Evolutionary conservation across 192 early-diverging fungal species (phyloP).

Genomic region (Entomortierella parvispora): DNA sequence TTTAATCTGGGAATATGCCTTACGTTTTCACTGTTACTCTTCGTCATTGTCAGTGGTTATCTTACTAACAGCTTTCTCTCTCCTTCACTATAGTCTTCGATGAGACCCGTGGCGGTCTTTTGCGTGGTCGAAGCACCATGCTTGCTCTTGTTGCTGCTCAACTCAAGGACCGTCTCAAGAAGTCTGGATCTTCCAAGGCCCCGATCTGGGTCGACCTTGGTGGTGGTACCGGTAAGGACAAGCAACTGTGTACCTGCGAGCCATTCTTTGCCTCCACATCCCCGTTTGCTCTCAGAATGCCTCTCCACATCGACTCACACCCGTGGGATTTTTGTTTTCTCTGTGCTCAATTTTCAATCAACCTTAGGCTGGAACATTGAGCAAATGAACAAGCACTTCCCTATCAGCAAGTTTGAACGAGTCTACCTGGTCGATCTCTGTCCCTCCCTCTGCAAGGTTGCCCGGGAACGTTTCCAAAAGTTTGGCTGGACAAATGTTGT

Average conservation of each 20-base stretch:
- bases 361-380: conserved; percentile 74
- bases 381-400: conserved; percentile 79
- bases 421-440: conserved; percentile 88
- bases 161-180: conserved; percentile 55
- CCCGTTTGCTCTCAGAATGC: too few relatives aligned
- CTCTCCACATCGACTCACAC: too few relatives aligned
- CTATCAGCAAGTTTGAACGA: conserved; percentile 77
- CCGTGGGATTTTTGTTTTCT: too few relatives aligned
- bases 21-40: too few relatives aligned
- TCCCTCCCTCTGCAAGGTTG: conserved; percentile 82
- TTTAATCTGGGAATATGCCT: too few relatives aligned
- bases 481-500: conserved; percentile 84
- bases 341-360: background rate
- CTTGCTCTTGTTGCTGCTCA: conserved; percentile 86
- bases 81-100: conserved; percentile 71
- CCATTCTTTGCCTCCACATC: background rate
- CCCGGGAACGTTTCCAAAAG: conserved; percentile 75
- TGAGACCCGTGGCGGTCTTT: conserved; percentile 72
- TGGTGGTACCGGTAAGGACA: conserved; percentile 66
- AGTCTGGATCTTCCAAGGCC: conserved; percentile 22
- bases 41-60: too few relatives aligned
- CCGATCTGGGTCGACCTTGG: conserved; percentile 74
- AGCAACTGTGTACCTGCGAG: background rate
- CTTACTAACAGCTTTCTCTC: too few relatives aligned
- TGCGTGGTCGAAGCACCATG: conserved; percentile 83